Conservation (phyloP, 345 rosid species). For the Salix udensis region DNA sequence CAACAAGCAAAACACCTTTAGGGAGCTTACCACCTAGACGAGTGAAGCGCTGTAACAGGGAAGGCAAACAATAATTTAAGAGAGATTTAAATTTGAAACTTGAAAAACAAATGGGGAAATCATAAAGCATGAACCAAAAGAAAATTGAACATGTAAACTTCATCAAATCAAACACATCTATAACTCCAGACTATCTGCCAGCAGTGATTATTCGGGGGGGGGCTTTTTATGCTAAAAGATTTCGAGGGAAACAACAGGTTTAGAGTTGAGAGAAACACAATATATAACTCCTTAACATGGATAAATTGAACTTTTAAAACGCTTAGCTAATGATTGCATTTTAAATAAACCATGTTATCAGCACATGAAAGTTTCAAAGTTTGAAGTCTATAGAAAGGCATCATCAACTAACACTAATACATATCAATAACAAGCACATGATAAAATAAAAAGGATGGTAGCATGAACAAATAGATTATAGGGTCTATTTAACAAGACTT, state of each 20-base stretch:
- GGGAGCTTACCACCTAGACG: slow-evolving; percentile 98
- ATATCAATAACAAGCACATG: neutral
- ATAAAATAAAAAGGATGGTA: neutral
- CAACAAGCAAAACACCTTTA: slow-evolving; percentile 92
- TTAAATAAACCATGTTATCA: too few relatives aligned
- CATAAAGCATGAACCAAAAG: neutral
- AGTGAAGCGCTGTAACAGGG: slow-evolving; percentile 77
- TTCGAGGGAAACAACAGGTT: neutral
- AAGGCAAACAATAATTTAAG: neutral
- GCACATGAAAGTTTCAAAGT: too few relatives aligned
- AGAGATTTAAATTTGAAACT: neutral
- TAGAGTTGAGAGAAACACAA: neutral
- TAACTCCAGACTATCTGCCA: too few relatives aligned
- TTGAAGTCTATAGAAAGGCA: too few relatives aligned
- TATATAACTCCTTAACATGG: neutral
- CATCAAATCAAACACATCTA: too few relatives aligned
- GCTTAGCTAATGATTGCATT: too few relatives aligned
- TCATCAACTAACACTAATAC: neutral
- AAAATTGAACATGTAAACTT: too few relatives aligned
- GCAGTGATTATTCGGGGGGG: neutral
- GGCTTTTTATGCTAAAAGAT: neutral
- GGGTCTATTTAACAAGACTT: neutral
- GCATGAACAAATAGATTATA: neutral
- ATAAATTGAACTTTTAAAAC: neutral
- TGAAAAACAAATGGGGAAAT: neutral